phyloP scores from a whole-genome alignment of 768 basidiomycete species.

The Gyrodon lividus region DNA sequence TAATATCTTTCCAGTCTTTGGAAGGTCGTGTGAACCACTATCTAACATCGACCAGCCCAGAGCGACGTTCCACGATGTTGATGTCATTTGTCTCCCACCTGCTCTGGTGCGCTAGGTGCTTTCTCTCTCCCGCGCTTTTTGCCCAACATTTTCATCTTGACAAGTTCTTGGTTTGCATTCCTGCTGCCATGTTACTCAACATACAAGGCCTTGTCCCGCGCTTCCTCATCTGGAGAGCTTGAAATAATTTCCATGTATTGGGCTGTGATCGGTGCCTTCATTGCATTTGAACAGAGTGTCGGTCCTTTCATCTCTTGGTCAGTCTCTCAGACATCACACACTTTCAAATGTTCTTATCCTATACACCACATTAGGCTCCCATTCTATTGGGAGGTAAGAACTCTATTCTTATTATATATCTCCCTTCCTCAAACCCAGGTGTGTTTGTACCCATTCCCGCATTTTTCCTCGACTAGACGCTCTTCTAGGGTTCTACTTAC shows the following conservation, averaged over 20 bases:
- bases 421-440: conserved; percentile 71
- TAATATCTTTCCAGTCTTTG: background rate
- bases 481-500: conserved; percentile 60
- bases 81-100: conserved; percentile 48
- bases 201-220: conserved; percentile 62
- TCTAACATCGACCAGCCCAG: background rate
- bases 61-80: conserved; percentile 38
- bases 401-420: conserved; percentile 64
- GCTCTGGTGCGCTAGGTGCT: conserved; percentile 39
- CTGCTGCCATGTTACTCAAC: conserved; percentile 62
- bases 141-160: background rate
- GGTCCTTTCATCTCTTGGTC: conserved; percentile 70
- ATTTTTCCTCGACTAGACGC: conserved; percentile 6
- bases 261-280: conserved; percentile 57
- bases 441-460: conserved; percentile 11
- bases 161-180: conserved; percentile 74
- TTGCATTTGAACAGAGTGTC: conserved; percentile 60
- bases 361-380: conserved; percentile 55
- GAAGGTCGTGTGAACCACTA: background rate
- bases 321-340: conserved; percentile 18
- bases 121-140: background rate
- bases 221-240: conserved; percentile 51
- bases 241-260: conserved; percentile 63
- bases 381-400: conserved; percentile 75
- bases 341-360: conserved; percentile 16